Conservation (phyloP, 352 stramenopile species). For the Blastocystis sp. region DNA sequence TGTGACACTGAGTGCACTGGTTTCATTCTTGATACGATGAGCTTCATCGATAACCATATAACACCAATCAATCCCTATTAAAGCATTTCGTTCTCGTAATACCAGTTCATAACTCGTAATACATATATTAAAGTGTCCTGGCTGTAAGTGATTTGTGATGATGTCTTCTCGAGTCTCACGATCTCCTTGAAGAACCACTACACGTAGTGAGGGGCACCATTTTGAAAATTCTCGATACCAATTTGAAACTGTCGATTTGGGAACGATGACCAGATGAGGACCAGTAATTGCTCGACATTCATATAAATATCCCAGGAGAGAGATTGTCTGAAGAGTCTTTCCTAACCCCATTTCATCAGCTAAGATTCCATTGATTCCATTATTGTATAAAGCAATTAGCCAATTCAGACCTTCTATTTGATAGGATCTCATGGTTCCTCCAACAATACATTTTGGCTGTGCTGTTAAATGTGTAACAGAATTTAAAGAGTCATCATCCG, state of each 20-base stretch:
- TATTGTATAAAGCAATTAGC: conserved; percentile 97
- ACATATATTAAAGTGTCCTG: conserved; percentile 90
- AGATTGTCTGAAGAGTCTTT: conserved; percentile 98
- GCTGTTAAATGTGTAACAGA: conserved; percentile 71
- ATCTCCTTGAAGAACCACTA: conserved; percentile 94
- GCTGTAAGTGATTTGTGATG: conserved; percentile 75
- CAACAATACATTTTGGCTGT: conserved; percentile 91
- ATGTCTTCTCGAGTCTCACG: conserved; percentile 87
- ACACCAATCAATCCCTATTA: conserved; percentile 91
- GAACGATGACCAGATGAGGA: conserved; percentile 94
- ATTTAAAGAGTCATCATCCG: neutral
- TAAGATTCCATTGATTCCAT: conserved; percentile 95
- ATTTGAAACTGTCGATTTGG: conserved; percentile 96
- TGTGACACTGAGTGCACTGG: conserved; percentile 83
- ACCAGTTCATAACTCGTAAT: conserved; percentile 96
- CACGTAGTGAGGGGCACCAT: conserved; percentile 90
- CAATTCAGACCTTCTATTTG: conserved; percentile 97
- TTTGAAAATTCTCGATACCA: conserved; percentile 94
- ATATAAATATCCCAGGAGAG: conserved; percentile 90
- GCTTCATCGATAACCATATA: conserved; percentile 97
- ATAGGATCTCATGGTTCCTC: conserved; percentile 92
- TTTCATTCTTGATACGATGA: conserved; percentile 96
- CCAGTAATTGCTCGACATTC: conserved; percentile 78
- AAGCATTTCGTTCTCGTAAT: conserved; percentile 84
- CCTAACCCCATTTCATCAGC: conserved; percentile 93